Evolutionary conservation across 164 flowering plant genomes (phyloP).

Genomic region (Nymphaea colorata): DNA sequence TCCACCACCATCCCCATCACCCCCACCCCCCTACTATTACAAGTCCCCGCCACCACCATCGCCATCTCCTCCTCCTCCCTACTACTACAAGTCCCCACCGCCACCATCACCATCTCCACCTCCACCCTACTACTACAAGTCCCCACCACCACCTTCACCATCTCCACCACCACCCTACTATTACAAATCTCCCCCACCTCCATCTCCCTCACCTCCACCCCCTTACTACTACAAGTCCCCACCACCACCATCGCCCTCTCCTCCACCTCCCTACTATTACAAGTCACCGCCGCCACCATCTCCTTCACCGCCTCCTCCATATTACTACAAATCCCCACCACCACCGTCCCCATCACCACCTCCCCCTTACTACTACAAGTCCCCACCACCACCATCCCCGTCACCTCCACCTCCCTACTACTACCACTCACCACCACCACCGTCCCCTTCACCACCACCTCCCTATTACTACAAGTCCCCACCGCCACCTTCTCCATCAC

Average conservation of each 20-base stretch:
- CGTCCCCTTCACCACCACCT: conserved; percentile 16
- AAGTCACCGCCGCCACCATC: conserved; percentile 15
- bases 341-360: conserved; percentile 12
- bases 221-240: conserved; percentile 18
- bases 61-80: conserved; percentile 24
- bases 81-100: conserved; percentile 26
- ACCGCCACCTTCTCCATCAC: conserved; percentile 26
- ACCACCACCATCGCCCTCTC: conserved; percentile 8
- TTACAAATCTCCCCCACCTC: conserved; percentile 25
- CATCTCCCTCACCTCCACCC: conserved; percentile 12
- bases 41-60: conserved; percentile 27
- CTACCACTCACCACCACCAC: conserved; percentile 19
- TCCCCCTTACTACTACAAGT: conserved; percentile 12
- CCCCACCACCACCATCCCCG: conserved; percentile 19
- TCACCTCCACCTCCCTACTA: conserved; percentile 16
- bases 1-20: conserved; percentile 20
- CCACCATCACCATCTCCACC: conserved; percentile 31
- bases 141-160: conserved; percentile 25
- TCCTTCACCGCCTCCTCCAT: conserved; percentile 4
- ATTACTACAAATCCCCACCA: conserved; percentile 6
- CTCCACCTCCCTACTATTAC: conserved; percentile 10
- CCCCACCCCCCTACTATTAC: conserved; percentile 3
- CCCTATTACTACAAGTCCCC: conserved; percentile 20
- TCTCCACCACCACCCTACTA: conserved; percentile 25
- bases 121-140: conserved; percentile 18